These are phyloP conservation scores for Neurospora discreta DNA, from an alignment of 495 filamentous ascomycete species.

Conservation along the genomic window DNA sequence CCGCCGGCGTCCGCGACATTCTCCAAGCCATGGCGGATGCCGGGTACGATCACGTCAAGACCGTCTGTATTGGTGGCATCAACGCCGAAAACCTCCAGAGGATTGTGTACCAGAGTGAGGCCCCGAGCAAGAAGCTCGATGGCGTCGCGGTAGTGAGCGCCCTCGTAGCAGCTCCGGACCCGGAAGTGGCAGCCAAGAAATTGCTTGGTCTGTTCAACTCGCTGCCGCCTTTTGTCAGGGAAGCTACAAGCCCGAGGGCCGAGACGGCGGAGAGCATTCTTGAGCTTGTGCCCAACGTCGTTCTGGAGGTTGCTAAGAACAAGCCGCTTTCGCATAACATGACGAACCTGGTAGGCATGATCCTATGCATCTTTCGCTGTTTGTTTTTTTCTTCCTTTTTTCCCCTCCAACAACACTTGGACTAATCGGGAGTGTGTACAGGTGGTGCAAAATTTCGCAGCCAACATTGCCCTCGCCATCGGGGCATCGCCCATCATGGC, in stretches of 20 bases:
- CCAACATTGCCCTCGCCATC: constrained; percentile 74
- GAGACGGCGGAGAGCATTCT: constrained; percentile 38
- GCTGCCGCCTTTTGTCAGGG: constrained; percentile 45
- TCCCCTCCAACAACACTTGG: neutral
- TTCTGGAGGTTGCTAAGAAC: constrained; percentile 44
- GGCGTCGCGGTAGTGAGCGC: constrained; percentile 87
- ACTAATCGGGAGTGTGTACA: neutral
- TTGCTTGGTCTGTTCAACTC: constrained; percentile 38
- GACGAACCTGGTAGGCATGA: constrained; percentile 56
- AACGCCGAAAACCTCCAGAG: constrained; percentile 66
- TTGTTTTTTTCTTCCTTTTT: no score
- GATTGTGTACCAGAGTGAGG: constrained; percentile 54
- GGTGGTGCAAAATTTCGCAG: constrained; percentile 87
- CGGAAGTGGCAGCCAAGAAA: constrained; percentile 45
- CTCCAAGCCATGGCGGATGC: constrained; percentile 42
- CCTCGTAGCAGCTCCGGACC: constrained; percentile 62
- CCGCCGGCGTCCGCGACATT: constrained; percentile 63
- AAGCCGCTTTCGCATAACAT: constrained; percentile 89
- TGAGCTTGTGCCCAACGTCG: constrained; percentile 40
- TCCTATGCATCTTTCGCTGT: neutral
- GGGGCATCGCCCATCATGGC: constrained; percentile 94
- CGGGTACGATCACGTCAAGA: constrained; percentile 21
- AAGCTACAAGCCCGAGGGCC: constrained; percentile 40
- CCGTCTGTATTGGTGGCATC: constrained; percentile 84
- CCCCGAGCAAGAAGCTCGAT: constrained; percentile 44